A percentile compares a stretch with the other conserved stretches of the same genome.
Conservation (phyloP, 2,329 filamentous ascomycete genomes). For the Colletotrichum magnum region DNA sequence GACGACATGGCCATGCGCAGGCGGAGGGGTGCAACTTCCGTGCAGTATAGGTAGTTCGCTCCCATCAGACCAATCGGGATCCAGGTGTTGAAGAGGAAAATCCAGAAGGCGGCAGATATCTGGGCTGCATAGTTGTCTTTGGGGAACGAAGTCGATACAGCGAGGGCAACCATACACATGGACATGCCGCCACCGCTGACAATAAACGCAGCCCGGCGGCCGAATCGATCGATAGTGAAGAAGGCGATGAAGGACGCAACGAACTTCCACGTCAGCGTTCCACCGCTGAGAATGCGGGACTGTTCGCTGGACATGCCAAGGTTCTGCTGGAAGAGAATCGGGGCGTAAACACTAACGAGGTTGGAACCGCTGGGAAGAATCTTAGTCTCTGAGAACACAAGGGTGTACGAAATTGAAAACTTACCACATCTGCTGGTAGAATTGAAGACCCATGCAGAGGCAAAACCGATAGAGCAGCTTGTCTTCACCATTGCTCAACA, state of each 20-base stretch:
- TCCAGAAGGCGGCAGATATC: constrained; percentile 67
- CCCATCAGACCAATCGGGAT: constrained; percentile 72
- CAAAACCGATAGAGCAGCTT: constrained; percentile 62
- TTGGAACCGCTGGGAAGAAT: constrained; percentile 56
- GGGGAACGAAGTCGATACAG: constrained; percentile 64
- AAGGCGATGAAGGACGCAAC: constrained; percentile 64
- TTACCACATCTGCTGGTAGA: constrained; percentile 46
- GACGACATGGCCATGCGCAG: constrained; percentile 68
- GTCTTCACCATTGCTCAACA: constrained; percentile 64
- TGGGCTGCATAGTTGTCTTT: constrained; percentile 61
- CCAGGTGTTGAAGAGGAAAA: constrained; percentile 73
- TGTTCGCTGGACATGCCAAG: constrained; percentile 54
- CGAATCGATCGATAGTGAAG: constrained; percentile 65
- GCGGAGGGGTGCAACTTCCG: constrained; percentile 67
- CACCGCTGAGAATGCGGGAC: constrained; percentile 58
- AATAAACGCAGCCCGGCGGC: constrained; percentile 65
- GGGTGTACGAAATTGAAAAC: background rate
- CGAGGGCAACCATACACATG: constrained; percentile 67
- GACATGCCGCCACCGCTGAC: constrained; percentile 66
- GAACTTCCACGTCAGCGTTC: constrained; percentile 70
- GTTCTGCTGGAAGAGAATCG: constrained; percentile 56
- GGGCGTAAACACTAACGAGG: constrained; percentile 62
- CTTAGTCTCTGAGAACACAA: background rate
- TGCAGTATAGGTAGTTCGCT: constrained; percentile 72
- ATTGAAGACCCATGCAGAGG: constrained; percentile 50